These are phyloP conservation scores for Mucor lusitanicus DNA, from an alignment of 371 early-diverging fungal genomes.

Conservation along the genomic window DNA sequence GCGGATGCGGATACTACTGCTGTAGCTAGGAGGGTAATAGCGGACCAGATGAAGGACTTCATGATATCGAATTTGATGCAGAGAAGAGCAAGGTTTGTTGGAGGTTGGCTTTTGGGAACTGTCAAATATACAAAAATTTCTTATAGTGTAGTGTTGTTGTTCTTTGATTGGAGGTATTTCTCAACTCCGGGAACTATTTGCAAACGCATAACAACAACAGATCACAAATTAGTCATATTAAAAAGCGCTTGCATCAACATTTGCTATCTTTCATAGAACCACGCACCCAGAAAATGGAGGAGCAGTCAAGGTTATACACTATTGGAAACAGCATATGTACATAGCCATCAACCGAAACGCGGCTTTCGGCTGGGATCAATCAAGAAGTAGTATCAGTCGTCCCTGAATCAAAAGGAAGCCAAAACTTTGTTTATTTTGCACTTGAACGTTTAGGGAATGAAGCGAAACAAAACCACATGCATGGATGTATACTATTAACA, in stretches of 20 bases:
- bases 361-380: too few species aligned
- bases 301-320: too few species aligned
- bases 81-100: neutral
- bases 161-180: neutral
- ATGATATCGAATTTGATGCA: neutral
- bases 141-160: neutral
- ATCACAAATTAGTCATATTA: neutral
- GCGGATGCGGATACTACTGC: neutral
- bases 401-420: too few species aligned
- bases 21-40: neutral
- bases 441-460: neutral
- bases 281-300: too few species aligned
- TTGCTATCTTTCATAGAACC: neutral
- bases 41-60: constrained; percentile 6
- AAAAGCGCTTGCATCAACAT: neutral
- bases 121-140: neutral
- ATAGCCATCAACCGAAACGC: too few species aligned
- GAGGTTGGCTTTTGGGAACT: neutral
- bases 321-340: too few species aligned
- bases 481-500: neutral
- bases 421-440: too few species aligned
- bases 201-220: neutral
- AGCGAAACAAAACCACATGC: neutral
- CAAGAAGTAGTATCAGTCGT: too few species aligned
- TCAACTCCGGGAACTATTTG: neutral